Evolutionary conservation across 1,284 basidiomycete species (phyloP), one percentile per base, ranked within the genome.

Genomic region (Irpex sp.): DNA sequence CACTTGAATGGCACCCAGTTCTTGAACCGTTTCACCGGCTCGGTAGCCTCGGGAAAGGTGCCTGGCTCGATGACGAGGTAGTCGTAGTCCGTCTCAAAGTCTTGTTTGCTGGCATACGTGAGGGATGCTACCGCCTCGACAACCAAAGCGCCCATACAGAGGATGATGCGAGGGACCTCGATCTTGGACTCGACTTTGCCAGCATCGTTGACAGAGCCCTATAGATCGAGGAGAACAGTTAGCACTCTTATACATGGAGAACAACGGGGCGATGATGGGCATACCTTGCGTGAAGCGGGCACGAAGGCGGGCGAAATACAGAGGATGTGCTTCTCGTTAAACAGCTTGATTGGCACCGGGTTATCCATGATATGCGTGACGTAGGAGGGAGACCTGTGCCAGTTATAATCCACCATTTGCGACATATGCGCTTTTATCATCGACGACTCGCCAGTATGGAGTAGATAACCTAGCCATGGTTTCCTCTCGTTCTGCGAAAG

Each of bases 401-500:
- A 93, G 64, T 84, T 79, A 21, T 84, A 73, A 67, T 93, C 89
- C 33, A 94, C 81, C 60, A 86, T 74, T 69, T 95, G 93, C 1
- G 89, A 88, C 3, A 88, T 75, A 17, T 81, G 77, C 6, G 82
- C 79, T 26, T 53, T 19, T 7, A 88, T 75, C 6, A 71, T 58
- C 3, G 83, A 79, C 5, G 86, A 88, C 63, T 77, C 81, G 0
- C 93, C 94, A 39, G 92, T 85, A 5, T 89, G 80, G 1, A 94
- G 78, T 59, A 94, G 76, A 68, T 84, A 90, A 0, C 75, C 71
- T 33, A 75, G 75, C 92, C 92, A 95, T 49, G 87, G 81, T 66
- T 81, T 72, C 21, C 68, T 67, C 35, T 68, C 63, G 17, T 67
- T 58, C 68, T 73, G 59, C n/a, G 54, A 4, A 50, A 26, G 26